Base-by-base conservation (phyloP, 306 rosid species). In the Acacia confusa region DNA sequence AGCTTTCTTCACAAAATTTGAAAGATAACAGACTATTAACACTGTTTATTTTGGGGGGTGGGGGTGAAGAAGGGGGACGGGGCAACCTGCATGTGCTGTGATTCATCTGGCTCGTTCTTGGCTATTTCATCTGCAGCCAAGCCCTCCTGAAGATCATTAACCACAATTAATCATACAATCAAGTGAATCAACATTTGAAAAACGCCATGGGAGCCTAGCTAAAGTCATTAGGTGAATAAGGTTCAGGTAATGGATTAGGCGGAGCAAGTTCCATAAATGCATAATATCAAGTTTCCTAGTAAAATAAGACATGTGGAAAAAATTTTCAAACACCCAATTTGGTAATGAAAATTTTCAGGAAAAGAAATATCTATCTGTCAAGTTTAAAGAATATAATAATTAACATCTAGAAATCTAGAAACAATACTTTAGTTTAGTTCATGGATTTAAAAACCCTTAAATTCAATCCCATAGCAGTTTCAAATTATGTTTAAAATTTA, bases 61-160 rank as follows among this genome's bases (percentile, higher is more conserved):
- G 71, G 25, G 22, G 70, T 4, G n/a, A 7, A 64, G 70, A 32
- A 16, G 44, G 36, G 71, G 55, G 74, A 60, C 1, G 2, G 17
- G 11, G 15, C 81, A 41, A 96, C 99, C 97, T 93, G 98, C 94
- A 96, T 92, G 76, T 79, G 89, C 70, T 88, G 94, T 14, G 86
- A 84, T 22, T 93, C 94, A 66, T 89, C 99, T 77, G 97, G 92
- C 83, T 93, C 94, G 78, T 85, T 89, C 82, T 68, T 88, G 45
- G 86, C 84, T 72, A 74, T 84, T 89, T 93, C 97, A 86, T 91
- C 99, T 17, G 94, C 90, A 30, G 92, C 89, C 83, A 93, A 84
- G 82, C 98, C 99, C 83, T 93, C 98, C 98, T 96, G 86, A 77
- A 82, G 72, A 85, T 75, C 52, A 77, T 53, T 53, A 48, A 13